A percentile compares a stretch with the other conserved stretches of the same genome.
Evolutionary conservation across 805 yeast species (phyloP).

Genomic region (Saccharomyces cerevisiae): DNA sequence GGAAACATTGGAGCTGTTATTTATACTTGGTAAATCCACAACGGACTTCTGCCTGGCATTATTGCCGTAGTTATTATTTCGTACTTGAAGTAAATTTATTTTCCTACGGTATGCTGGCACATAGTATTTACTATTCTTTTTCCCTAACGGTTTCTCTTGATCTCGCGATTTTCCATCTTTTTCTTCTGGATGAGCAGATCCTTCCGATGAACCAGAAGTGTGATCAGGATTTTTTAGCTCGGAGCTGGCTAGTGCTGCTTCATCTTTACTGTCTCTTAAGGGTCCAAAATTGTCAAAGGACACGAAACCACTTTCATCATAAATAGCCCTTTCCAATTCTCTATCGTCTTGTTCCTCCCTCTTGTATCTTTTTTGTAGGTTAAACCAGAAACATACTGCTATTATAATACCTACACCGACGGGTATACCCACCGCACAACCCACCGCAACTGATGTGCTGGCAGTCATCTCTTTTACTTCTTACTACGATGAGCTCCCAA

Average conservation of each 20-base stretch:
- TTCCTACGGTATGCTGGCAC: slow-evolving; percentile 35
- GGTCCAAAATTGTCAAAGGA: slow-evolving; percentile 20
- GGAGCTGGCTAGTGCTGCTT: not conserved
- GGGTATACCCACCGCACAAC: slow-evolving; percentile 48
- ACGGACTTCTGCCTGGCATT: slow-evolving; percentile 11
- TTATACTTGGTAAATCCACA: slow-evolving; percentile 15
- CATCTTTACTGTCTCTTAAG: not conserved
- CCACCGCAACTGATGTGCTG: slow-evolving; percentile 34
- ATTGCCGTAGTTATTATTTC: not conserved
- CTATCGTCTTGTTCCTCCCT: slow-evolving; percentile 33
- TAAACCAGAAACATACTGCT: slow-evolving; percentile 32
- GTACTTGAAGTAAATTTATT: slow-evolving; percentile 19
- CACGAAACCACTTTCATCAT: slow-evolving; percentile 32
- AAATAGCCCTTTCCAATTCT: slow-evolving; percentile 25
- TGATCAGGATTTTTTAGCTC: not conserved
- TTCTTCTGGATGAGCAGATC: not conserved
- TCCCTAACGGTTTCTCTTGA: not conserved
- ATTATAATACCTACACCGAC: slow-evolving; percentile 33
- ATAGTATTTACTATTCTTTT: slow-evolving; percentile 14
- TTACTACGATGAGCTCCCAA: not conserved
- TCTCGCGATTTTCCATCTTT: not conserved
- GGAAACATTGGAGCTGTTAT: slow-evolving; percentile 12
- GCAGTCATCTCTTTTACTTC: not conserved
- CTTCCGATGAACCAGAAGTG: not conserved
- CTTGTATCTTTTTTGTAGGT: slow-evolving; percentile 33